phyloP scores from a whole-genome alignment of 805 yeast species.

The Pichia scutulata region DNA sequence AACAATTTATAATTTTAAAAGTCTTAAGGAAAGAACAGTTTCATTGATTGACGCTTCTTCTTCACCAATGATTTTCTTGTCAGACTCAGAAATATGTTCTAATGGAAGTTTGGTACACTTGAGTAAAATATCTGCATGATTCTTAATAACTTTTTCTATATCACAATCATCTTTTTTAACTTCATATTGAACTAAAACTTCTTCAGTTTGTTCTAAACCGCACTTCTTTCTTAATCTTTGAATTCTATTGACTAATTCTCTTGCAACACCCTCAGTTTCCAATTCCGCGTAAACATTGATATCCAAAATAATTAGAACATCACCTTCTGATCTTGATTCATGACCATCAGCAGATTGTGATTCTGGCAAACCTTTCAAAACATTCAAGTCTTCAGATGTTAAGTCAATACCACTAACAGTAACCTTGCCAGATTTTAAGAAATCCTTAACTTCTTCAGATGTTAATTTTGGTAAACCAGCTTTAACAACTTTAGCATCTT shows the following conservation, averaged over 20 bases:
- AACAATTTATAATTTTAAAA: slow-evolving; percentile 49
- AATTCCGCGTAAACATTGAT: slow-evolving; percentile 81
- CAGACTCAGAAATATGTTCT: slow-evolving; percentile 37
- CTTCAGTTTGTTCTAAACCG: slow-evolving; percentile 92
- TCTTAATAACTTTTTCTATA: slow-evolving; percentile 51
- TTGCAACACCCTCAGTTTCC: slow-evolving; percentile 89
- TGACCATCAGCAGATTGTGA: slow-evolving; percentile 56
- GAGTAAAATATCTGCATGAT: slow-evolving; percentile 59
- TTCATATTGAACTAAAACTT: slow-evolving; percentile 77
- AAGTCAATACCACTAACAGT: slow-evolving; percentile 86
- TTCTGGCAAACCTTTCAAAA: slow-evolving; percentile 81
- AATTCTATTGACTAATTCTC: slow-evolving; percentile 94
- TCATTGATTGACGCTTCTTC: slow-evolving; percentile 84
- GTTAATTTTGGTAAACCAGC: slow-evolving; percentile 80
- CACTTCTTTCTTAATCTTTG: slow-evolving; percentile 97
- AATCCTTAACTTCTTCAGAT: slow-evolving; percentile 75
- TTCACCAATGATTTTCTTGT: slow-evolving; percentile 55
- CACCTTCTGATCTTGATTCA: slow-evolving; percentile 82
- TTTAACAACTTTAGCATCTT: slow-evolving; percentile 89
- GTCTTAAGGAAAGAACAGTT: slow-evolving; percentile 68
- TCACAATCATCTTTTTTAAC: slow-evolving; percentile 63
- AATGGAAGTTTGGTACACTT: slow-evolving; percentile 71
- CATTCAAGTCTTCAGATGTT: slow-evolving; percentile 81
- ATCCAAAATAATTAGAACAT: slow-evolving; percentile 84
- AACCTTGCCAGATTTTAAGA: slow-evolving; percentile 63